Evolutionary conservation across 2,329 filamentous ascomycete species (phyloP), one percentile per base, ranked within the genome.

Genomic region (Harringtonia aguacate): DNA sequence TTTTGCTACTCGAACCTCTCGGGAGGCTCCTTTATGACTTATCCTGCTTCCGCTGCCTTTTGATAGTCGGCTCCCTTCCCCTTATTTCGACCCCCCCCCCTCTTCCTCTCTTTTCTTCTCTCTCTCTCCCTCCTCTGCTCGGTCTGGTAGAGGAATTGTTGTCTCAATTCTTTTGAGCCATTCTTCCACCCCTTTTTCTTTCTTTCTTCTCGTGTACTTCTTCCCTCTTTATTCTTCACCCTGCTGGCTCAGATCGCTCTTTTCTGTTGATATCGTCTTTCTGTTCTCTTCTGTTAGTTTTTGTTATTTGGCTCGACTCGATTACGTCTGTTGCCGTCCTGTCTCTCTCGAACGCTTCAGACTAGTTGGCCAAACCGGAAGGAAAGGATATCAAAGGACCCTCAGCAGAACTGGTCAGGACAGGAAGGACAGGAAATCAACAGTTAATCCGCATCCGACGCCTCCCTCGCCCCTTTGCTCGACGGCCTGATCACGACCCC

Each of bases 191-290:
- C 49, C 60, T 60, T 56, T 53, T 52, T 40, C 33, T 10, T 28
- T 42, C 20, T 57, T 56, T 54, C 48, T 55, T 49, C 59, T 59
- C 57, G 55, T 58, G 24, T 62, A 60, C 57, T 61, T 30, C 21
- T 39, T 44, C n/a, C 10, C 66, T 68, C 59, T 57, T 56, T 64
- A 60, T 57, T 52, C 58, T 59, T 53, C 27, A 37, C 52, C 61
- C 75, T 77, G 74, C 76, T 79, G 73, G 74, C 65, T 77, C 73
- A 77, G 73, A 73, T 66, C 64, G 55, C 61, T 70, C 65, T 64
- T 66, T 49, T 33, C 34, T 38, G 14, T 22, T 38, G 18, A n/a
- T 24, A 37, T 36, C 18, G 17, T 62, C 67, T 31, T 43, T 37
- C 8, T 21, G 12, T 39, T 36, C 8, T 36, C 6, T 20, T 39